Percentiles rank a stretch among this genome's conserved stretches.
These are phyloP conservation scores for Olyra latifolia DNA, from an alignment of 176 grass and related monocot species.

Conservation along the genomic window DNA sequence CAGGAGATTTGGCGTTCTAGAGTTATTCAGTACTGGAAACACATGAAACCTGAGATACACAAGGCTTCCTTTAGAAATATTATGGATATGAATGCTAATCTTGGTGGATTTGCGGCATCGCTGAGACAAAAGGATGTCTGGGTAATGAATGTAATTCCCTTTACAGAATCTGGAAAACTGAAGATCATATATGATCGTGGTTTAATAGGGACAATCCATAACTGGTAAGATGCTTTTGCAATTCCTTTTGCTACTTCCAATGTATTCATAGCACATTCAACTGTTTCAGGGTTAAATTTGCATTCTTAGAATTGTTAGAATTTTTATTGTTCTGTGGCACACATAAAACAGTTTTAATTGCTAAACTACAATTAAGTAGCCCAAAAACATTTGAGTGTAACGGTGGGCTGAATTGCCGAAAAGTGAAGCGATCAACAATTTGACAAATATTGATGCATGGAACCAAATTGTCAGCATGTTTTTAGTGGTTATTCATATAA, in stretches of 20 bases:
- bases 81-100: conserved; percentile 76
- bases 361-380: neutral
- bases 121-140: conserved; percentile 61
- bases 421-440: neutral
- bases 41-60: conserved; percentile 59
- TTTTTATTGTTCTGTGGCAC: neutral
- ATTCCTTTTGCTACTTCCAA: neutral
- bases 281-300: conserved; percentile 30
- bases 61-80: conserved; percentile 72
- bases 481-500: neutral
- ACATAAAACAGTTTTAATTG: neutral
- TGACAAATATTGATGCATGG: neutral
- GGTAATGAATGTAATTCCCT: conserved; percentile 83
- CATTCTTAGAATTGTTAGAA: conserved; percentile 1
- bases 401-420: neutral
- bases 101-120: conserved; percentile 83
- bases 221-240: conserved; percentile 48
- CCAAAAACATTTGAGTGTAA: neutral
- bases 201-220: conserved; percentile 69
- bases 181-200: conserved; percentile 82
- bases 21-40: conserved; percentile 69
- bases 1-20: conserved; percentile 73
- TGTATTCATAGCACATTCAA: conserved; percentile 20
- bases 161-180: conserved; percentile 57
- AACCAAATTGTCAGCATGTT: neutral